These are phyloP conservation scores for Saitozyma sp. DNA, from an alignment of 768 basidiomycete genomes.

Conservation along the genomic window DNA sequence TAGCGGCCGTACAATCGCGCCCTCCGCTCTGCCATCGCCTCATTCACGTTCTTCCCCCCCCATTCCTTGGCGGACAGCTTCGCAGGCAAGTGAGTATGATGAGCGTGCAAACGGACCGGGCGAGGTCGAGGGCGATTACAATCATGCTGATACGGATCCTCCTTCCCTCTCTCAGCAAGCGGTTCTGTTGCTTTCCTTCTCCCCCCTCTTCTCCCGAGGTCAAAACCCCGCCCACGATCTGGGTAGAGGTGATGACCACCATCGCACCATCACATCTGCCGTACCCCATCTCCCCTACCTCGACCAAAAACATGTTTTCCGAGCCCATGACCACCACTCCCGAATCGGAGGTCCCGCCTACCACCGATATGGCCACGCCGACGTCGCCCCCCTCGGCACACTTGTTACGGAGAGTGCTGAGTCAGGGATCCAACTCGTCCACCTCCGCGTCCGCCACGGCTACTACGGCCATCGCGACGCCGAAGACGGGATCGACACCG, in stretches of 20 bases:
- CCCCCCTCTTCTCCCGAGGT: not conserved
- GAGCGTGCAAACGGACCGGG: not conserved
- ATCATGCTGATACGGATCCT: not conserved
- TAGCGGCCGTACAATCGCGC: too few relatives aligned
- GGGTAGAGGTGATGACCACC: not conserved
- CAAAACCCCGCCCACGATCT: not conserved
- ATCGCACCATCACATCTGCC: not conserved
- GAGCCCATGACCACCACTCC: not conserved
- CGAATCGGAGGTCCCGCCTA: not conserved
- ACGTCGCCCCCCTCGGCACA: constrained; percentile 5
- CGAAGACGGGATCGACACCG: constrained; percentile 7
- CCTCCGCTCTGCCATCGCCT: too few relatives aligned
- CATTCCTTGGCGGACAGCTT: not conserved
- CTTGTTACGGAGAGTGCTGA: constrained; percentile 13
- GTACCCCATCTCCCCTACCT: not conserved
- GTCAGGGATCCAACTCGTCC: constrained; percentile 17
- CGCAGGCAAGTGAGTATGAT: not conserved
- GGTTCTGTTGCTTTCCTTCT: not conserved
- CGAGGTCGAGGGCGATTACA: not conserved
- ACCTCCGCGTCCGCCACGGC: constrained; percentile 1
- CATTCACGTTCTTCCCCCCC: too few relatives aligned
- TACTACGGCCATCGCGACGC: constrained; percentile 5
- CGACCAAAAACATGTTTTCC: not conserved
- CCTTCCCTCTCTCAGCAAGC: not conserved
- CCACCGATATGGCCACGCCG: constrained; percentile 2